Evolutionary conservation across 352 stramenopile genomes (phyloP).

Genomic region (Phytophthora cactorum): DNA sequence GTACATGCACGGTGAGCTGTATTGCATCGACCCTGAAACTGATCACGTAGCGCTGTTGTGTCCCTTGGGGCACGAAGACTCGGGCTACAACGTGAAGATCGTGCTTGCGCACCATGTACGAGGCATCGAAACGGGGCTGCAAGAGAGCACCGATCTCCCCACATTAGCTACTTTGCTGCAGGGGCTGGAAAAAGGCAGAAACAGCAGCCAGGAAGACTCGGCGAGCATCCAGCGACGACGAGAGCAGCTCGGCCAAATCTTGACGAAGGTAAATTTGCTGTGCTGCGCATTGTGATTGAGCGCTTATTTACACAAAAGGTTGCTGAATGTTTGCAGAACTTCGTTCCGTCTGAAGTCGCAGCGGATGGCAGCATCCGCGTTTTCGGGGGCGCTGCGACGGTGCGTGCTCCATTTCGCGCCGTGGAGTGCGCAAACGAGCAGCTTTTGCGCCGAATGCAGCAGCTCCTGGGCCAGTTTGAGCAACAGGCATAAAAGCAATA

Average conservation of each 20-base stretch:
- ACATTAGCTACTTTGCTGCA: constrained; percentile 27
- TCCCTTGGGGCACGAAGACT: not conserved
- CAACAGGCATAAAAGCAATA: constrained; percentile 22
- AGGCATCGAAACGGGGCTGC: constrained; percentile 12
- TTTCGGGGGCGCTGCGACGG: constrained; percentile 56
- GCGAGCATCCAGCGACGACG: constrained; percentile 9
- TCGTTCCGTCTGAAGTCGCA: constrained; percentile 29
- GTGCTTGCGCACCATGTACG: constrained; percentile 41
- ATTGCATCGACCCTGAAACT: constrained; percentile 64
- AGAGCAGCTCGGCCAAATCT: constrained; percentile 22
- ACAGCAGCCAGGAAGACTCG: not conserved
- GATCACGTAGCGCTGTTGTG: constrained; percentile 55
- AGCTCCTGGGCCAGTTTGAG: constrained; percentile 29
- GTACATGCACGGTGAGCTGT: constrained; percentile 48
- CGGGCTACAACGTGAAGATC: constrained; percentile 39
- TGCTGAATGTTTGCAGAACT: constrained; percentile 17
- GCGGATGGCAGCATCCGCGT: constrained; percentile 31
- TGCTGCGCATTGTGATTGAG: no score
- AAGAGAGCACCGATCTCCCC: constrained; percentile 17
- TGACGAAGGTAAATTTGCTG: constrained; percentile 28
- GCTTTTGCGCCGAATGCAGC: constrained; percentile 48
- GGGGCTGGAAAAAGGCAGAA: constrained; percentile 6
- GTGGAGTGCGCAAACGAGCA: constrained; percentile 56
- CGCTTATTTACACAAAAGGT: not conserved
- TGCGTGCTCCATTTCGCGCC: constrained; percentile 43